Evolutionary conservation across 2,329 filamentous ascomycete genomes (phyloP), one percentile per base, ranked within the genome.

Genomic region (Sphaceloma murrayae): DNA sequence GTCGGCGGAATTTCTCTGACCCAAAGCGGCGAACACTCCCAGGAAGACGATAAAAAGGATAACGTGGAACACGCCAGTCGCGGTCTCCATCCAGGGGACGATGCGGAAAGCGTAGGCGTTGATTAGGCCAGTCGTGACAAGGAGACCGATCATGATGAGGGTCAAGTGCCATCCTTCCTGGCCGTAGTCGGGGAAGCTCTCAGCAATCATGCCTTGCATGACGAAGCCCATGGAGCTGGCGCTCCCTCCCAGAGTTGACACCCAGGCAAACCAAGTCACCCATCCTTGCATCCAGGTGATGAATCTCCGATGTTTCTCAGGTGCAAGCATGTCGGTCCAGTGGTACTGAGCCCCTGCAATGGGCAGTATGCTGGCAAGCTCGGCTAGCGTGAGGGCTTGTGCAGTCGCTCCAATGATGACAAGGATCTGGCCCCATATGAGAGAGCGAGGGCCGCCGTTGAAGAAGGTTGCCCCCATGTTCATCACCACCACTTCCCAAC

Each of bases 221-320:
- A 63, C 58, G 18, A 60, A 59, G 1, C 58, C 56, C 2, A 58
- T 61, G 2, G 52, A 55, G 48, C 62, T 65, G 13, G 58, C 55
- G 9, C 54, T 8, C 66, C 55, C 58, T 19, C 36, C 36, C 2
- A 40, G 36, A n/a, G 36, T 40, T 2, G 36, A 40, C 2, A 40
- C 24, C 36, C 65, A 67, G 24, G 58, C 62, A 34, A 64, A 60
- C 62, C 63, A 67, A 1, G 64, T 67, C 5, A 65, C 52, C 64
- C 63, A 67, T 3, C 62, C 53, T 51, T 55, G 53, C 21, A 55
- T 48, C 63, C 56, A 52, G 10, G 50, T 54, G 34, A 51, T 45
- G 31, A 55, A 53, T n/a, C 52, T 47, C n/a, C 48, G 46, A 11
- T 53, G 46, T n/a, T 44, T 44, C 13, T 29, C 24, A 8, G 51